Evolutionary conservation across 371 early-diverging fungal genomes (phyloP).

Genomic region (Mortierella sp.): DNA sequence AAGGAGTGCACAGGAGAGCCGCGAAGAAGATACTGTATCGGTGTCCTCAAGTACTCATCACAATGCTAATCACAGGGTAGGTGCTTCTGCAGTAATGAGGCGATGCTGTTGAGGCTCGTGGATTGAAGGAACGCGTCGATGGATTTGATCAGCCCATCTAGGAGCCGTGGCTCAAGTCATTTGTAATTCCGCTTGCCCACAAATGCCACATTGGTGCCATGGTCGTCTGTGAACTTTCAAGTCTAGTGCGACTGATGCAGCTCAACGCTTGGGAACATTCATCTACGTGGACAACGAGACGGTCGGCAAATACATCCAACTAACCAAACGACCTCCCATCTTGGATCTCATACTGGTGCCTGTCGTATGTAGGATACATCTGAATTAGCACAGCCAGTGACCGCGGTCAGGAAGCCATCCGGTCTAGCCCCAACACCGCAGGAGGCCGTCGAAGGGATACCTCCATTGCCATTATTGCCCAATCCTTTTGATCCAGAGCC

Average conservation of each 20-base stretch:
- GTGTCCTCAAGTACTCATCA: conserved; percentile 26
- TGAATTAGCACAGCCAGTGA: conserved; percentile 37
- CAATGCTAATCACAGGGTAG: conserved; percentile 12
- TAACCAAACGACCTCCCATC: background rate
- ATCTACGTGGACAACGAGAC: too few species aligned
- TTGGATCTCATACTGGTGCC: background rate
- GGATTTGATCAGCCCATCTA: too few species aligned
- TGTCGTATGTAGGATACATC: conserved; percentile 23
- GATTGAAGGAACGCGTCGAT: too few species aligned
- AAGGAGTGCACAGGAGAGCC: conserved; percentile 5
- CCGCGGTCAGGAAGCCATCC: conserved; percentile 28
- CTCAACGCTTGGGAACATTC: too few species aligned
- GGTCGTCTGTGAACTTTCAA: too few species aligned
- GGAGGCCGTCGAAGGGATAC: conserved; percentile 27
- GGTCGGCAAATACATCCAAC: background rate
- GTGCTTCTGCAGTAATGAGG: too few species aligned
- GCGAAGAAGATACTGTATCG: conserved; percentile 22
- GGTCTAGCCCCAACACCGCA: conserved; percentile 28
- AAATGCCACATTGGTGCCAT: too few species aligned
- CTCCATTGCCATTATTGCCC: conserved; percentile 26
- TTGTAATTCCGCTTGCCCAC: too few species aligned
- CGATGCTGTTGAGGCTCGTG: too few species aligned
- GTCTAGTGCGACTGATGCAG: too few species aligned
- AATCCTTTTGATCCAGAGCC: conserved; percentile 49
- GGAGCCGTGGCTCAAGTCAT: too few species aligned